phyloP scores from a whole-genome alignment of 495 filamentous ascomycete genomes.

The Penicillium simplicissimum region DNA sequence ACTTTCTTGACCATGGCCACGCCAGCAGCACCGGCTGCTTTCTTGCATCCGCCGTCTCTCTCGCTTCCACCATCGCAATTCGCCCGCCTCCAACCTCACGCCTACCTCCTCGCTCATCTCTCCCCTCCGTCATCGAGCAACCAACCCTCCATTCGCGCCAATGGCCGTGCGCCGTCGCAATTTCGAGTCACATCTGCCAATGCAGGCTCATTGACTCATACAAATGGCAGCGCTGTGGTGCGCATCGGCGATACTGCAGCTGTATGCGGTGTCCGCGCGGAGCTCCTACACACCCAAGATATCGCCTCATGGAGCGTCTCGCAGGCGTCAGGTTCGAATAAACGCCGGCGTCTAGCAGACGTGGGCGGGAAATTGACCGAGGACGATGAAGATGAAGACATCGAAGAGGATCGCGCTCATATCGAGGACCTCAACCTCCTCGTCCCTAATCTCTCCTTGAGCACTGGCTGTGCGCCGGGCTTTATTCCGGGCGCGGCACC shows the following conservation, averaged over 20 bases:
- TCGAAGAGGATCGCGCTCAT: constrained; percentile 53
- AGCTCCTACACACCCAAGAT: constrained; percentile 71
- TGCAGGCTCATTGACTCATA: constrained; percentile 78
- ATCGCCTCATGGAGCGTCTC: constrained; percentile 64
- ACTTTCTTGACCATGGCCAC: constrained; percentile 26
- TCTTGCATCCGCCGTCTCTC: constrained; percentile 47
- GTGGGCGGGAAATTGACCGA: constrained; percentile 12
- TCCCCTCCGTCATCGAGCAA: constrained; percentile 55
- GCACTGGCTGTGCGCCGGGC: constrained; percentile 83
- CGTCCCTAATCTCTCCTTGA: constrained; percentile 89
- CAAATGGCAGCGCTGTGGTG: constrained; percentile 85
- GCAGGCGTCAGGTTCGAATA: constrained; percentile 24
- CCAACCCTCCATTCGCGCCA: constrained; percentile 67
- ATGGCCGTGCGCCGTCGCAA: constrained; percentile 69
- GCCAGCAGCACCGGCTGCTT: constrained; percentile 25
- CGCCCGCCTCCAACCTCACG: constrained; percentile 83
- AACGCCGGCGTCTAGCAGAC: constrained; percentile 35
- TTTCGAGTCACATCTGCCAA: constrained; percentile 72
- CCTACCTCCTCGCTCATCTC: constrained; percentile 88
- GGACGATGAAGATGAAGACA: constrained; percentile 15
- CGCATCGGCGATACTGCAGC: constrained; percentile 86
- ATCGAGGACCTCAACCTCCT: constrained; percentile 67
- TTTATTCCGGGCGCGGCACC: constrained; percentile 84
- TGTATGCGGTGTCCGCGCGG: constrained; percentile 85
- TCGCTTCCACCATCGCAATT: constrained; percentile 80